Base-by-base conservation (phyloP, 257 asterid species). In the Penstemon barbatus region DNA sequence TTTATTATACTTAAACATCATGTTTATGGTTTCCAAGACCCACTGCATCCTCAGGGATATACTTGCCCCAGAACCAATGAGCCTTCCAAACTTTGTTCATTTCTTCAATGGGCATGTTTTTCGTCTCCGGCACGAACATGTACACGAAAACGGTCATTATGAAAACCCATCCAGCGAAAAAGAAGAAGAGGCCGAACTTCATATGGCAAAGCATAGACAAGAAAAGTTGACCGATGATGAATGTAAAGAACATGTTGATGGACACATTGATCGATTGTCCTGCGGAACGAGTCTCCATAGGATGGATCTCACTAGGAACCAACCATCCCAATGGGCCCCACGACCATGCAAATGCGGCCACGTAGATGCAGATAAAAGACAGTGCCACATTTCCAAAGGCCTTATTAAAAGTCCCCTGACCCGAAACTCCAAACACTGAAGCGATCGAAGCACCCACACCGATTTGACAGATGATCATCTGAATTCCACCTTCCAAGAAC, bases 301-400 rank as follows among this genome's bases (percentile, higher is more conserved):
- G 88, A 13, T 78, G 83, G n/a, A 86, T 79, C 65, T 86, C 88
- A 57, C 88, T 82, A 0, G 93, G 93, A 0, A 86, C 93, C 65
- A 82, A 36, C 93, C 89, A 86, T 13, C 93, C 89, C 57, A 86
- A 53, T 11, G 93, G 93, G 0, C 93, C 89, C 93, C 93, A 86
- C 2, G 88, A 84, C 89, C 88, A 83, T 4, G 87, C 88, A 46
- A 84, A 86, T 0, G 86, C 89, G 2, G 87, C 80, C 37, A 86
- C 93, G 7, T 80, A 84, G 0, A 78, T 8, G 52, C 92, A 84
- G n/a, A 86, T 86, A 25, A 86, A 69, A 11, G 65, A 62, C n/a
- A 86, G 45, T 0, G 86, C 79, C 0, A 75, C 11, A 18, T 83
- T 49, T 0, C 92, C 92, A 1, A 62, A 46, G 1, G 61, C 51